Percentiles rank a stretch among this genome's conserved stretches.
Evolutionary conservation across 331 rosid species (phyloP).

Genomic region (Malus hybrid): DNA sequence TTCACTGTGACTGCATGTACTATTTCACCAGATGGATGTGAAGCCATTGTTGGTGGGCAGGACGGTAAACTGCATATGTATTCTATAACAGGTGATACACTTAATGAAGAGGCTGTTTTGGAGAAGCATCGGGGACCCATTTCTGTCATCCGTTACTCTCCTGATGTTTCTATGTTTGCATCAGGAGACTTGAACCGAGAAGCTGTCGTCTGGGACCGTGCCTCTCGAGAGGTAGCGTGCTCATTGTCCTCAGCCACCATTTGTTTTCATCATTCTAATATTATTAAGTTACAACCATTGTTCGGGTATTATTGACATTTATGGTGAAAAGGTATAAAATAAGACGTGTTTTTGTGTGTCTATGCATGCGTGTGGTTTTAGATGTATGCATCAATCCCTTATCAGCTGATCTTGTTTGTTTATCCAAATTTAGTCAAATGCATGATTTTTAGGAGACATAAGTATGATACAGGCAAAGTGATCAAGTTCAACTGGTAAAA

Average conservation of each 20-base stretch:
- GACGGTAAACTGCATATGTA: conserved; percentile 83
- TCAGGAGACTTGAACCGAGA: conserved; percentile 95
- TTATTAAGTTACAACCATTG: neutral
- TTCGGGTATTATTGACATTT: neutral
- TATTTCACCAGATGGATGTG: conserved; percentile 86
- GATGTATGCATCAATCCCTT: neutral
- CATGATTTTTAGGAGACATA: neutral
- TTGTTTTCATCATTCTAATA: neutral
- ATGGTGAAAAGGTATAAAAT: neutral
- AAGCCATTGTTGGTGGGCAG: conserved; percentile 89
- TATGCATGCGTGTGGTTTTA: neutral
- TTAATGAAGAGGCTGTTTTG: conserved; percentile 73
- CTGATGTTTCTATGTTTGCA: conserved; percentile 90
- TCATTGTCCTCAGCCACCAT: neutral
- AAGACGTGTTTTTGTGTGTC: neutral
- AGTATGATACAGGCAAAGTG: neutral
- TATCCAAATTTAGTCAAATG: neutral
- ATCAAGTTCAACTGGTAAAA: neutral
- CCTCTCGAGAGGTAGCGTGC: conserved; percentile 54
- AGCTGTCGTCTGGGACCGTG: conserved; percentile 82
- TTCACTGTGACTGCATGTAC: conserved; percentile 76
- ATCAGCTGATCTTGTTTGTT: neutral
- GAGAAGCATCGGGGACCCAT: conserved; percentile 94
- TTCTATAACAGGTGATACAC: conserved; percentile 60
- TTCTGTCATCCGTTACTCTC: conserved; percentile 79